Base-by-base conservation (phyloP, 2,329 filamentous ascomycete genomes). In the Scytalidium lignicola region DNA sequence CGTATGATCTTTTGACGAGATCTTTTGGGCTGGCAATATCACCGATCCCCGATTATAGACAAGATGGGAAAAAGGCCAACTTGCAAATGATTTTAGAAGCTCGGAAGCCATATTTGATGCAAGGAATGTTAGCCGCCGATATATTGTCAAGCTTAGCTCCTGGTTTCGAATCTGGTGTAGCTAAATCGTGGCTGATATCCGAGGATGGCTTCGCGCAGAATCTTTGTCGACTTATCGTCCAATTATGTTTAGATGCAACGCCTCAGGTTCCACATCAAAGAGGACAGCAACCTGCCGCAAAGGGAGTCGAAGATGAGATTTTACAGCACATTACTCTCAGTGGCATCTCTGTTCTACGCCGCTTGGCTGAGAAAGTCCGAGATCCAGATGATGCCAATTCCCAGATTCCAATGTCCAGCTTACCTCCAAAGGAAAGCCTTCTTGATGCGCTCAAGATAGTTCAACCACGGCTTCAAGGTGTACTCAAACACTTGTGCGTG, bases 31-130 rank as follows among this genome's bases (percentile, higher is more conserved):
- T 99, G 17, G 86, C 91, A 1, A 86, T 97, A 49, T 88, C 88
- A 6, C 83, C 91, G 1, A 75, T 97, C 28, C 93, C 93, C 0
- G 88, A 92, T 40, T 75, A 79, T 51, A 66, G 62, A 13, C 63
- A 66, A 37, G 70, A 78, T 40, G 76, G 77, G 15, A 80, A 83
- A 32, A 77, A 79, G 15, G 74, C 79, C 2, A 78, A 79, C 51
- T 66, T 85, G 21, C 70, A 86, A 1, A 79, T 83, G 0, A 76
- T 90, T 4, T 80, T 93, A 4, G 90, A 96, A 64, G 82, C 81
- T 3, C 83, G 93, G 49, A 96, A 95, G 67, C 86, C 93, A 0
- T 85, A 90, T 60, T 72, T 99, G 10, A 93, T 95, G 78, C 93
- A 99, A 69, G 91, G 90, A 1, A 80, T 97, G 59, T 75, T 97